These are phyloP conservation scores for Orbilia brochopaga DNA, from an alignment of 2,329 filamentous ascomycete species.

Conservation along the genomic window DNA sequence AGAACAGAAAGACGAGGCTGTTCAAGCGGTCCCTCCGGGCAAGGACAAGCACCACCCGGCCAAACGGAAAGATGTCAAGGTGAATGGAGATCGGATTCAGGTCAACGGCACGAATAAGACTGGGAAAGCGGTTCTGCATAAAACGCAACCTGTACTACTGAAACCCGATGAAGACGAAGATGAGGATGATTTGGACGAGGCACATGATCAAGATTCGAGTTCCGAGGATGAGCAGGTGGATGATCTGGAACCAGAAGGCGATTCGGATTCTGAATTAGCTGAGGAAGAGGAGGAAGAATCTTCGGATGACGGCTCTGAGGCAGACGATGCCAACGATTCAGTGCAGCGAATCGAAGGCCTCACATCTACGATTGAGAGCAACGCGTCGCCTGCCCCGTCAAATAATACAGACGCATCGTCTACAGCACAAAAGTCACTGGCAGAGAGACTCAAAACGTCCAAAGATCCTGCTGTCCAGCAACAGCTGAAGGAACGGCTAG, in stretches of 20 bases:
- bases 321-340: conserved; percentile 27
- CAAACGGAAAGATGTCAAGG: conserved; percentile 48
- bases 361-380: conserved; percentile 19
- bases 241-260: conserved; percentile 2
- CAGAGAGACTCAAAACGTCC: conserved; percentile 60
- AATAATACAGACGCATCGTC: conserved; percentile 71
- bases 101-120: conserved; percentile 43
- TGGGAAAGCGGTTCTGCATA: conserved; percentile 36
- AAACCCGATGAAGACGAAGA: conserved; percentile 8
- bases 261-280: conserved; percentile 12
- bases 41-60: conserved; percentile 36
- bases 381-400: conserved; percentile 63
- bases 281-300: conserved; percentile 21
- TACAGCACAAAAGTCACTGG: conserved; percentile 70
- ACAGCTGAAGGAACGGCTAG: conserved; percentile 74
- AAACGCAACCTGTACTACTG: conserved; percentile 12
- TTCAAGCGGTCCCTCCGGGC: conserved; percentile 20
- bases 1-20: conserved; percentile 14
- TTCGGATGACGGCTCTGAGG: conserved; percentile 24
- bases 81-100: conserved; percentile 32
- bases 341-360: conserved; percentile 44
- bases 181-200: neutral
- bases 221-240: neutral
- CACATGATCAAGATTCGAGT: neutral
- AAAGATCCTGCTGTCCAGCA: conserved; percentile 64